phyloP scores from a whole-genome alignment of 192 early-diverging fungal species.

The Coemansia sp. region DNA sequence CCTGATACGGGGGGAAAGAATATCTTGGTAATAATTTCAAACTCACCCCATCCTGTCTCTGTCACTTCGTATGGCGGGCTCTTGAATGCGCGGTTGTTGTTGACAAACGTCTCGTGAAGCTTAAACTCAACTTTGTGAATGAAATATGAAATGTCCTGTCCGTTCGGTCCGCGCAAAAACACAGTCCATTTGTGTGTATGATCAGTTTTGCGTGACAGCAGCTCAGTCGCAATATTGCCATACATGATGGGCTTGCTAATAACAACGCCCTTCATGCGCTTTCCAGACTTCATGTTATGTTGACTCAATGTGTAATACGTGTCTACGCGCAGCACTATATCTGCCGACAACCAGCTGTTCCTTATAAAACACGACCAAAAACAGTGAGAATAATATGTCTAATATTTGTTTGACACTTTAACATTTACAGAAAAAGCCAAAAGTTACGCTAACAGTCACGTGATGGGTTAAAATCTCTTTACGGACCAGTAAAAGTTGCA shows the following conservation, averaged over 20 bases:
- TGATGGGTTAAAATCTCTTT: not conserved
- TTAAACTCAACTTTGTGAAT: constrained; percentile 92
- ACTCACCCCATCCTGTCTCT: constrained; percentile 99
- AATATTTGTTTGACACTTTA: too few species aligned
- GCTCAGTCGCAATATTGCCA: constrained; percentile 76
- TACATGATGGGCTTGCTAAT: constrained; percentile 81
- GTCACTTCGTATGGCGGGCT: constrained; percentile 84
- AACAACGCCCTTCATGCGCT: constrained; percentile 62
- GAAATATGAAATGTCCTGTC: constrained; percentile 82
- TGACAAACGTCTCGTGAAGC: constrained; percentile 89
- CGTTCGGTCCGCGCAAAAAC: constrained; percentile 78
- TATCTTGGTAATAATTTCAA: constrained; percentile 93
- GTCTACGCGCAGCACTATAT: too few species aligned
- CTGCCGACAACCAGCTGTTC: too few species aligned
- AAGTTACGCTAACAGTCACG: not conserved
- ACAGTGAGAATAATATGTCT: too few species aligned
- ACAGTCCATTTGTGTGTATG: constrained; percentile 98
- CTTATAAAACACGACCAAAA: too few species aligned
- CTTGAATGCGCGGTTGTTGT: constrained; percentile 64
- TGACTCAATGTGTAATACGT: not conserved
- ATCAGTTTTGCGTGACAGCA: constrained; percentile 68
- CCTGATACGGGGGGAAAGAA: constrained; percentile 75
- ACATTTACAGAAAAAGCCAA: not conserved
- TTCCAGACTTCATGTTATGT: constrained; percentile 39
- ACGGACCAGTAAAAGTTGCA: not conserved